Percentiles rank a stretch among this genome's conserved stretches.
Evolutionary conservation across 768 basidiomycete species (phyloP).

Genomic region (Pholiota microspora): DNA sequence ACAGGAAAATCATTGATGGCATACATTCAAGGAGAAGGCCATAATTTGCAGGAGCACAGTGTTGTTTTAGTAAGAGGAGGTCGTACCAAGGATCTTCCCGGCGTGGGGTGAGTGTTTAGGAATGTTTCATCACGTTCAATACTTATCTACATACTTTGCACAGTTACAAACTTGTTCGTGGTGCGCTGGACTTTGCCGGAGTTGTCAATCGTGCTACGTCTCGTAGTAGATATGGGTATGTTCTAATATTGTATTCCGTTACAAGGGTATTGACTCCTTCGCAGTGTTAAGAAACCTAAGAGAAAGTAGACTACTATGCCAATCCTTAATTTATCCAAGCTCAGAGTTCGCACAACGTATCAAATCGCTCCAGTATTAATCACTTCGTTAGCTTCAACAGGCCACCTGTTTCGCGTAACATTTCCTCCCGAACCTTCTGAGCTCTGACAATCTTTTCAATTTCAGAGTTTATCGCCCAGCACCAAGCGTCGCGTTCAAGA

Average conservation of each 20-base stretch:
- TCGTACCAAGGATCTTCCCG: slow-evolving; percentile 95
- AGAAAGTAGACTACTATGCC: slow-evolving; percentile 39
- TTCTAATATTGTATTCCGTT: slow-evolving; percentile 2
- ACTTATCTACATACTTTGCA: not conserved
- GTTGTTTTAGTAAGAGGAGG: slow-evolving; percentile 96
- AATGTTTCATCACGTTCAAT: not conserved
- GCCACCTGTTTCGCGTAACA: slow-evolving; percentile 62
- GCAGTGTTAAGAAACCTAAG: slow-evolving; percentile 87
- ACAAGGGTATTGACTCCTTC: slow-evolving; percentile 10
- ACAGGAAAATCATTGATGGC: slow-evolving; percentile 89
- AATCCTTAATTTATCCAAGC: slow-evolving; percentile 7
- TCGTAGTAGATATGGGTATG: slow-evolving; percentile 91
- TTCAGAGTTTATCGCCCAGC: slow-evolving; percentile 89
- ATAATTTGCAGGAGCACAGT: slow-evolving; percentile 96
- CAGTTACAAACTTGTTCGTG: slow-evolving; percentile 95
- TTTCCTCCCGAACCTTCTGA: slow-evolving; percentile 62
- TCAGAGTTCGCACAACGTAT: not conserved
- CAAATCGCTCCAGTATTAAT: not conserved
- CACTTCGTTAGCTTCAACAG: slow-evolving; percentile 34
- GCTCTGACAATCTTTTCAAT: slow-evolving; percentile 77
- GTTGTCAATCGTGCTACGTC: slow-evolving; percentile 80
- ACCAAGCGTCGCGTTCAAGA: slow-evolving; percentile 92
- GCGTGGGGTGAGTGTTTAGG: slow-evolving; percentile 73
- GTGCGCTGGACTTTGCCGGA: slow-evolving; percentile 86
- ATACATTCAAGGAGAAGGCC: slow-evolving; percentile 96